Evolutionary conservation across 495 filamentous ascomycete species (phyloP).

Genomic region (Niebla homalea): DNA sequence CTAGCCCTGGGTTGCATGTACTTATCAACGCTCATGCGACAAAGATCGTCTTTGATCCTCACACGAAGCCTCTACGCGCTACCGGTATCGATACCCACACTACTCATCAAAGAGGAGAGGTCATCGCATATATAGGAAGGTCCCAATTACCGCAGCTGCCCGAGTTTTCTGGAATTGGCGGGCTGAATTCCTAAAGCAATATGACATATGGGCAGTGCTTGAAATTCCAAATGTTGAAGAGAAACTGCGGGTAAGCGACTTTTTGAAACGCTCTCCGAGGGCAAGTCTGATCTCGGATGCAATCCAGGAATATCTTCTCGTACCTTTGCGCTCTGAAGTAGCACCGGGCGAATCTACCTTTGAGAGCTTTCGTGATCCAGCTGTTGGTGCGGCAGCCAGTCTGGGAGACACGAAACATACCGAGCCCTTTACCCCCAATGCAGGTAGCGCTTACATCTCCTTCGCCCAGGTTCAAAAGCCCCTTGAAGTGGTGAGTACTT

Average conservation of each 20-base stretch:
- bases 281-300: too few relatives aligned
- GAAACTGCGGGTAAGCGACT: constrained; percentile 19
- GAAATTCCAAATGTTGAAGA: constrained; percentile 39
- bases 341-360: constrained; percentile 5
- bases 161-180: constrained; percentile 27
- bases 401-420: constrained; percentile 8
- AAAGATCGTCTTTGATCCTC: constrained; percentile 23
- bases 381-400: not conserved
- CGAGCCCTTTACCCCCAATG: constrained; percentile 10
- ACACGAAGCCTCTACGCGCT: constrained; percentile 8
- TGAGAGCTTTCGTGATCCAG: constrained; percentile 6
- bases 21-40: constrained; percentile 32
- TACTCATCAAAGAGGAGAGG: constrained; percentile 15
- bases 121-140: constrained; percentile 20
- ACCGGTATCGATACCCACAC: constrained; percentile 19
- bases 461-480: constrained; percentile 8
- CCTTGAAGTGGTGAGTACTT: constrained; percentile 4
- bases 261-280: too few relatives aligned
- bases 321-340: constrained; percentile 8
- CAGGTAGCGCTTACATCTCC: constrained; percentile 11
- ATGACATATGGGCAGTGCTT: constrained; percentile 40
- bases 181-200: constrained; percentile 25
- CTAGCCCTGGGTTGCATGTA: constrained; percentile 33
- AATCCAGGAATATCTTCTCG: constrained; percentile 28
- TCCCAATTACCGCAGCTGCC: constrained; percentile 38